Evolutionary conservation across 2,329 filamentous ascomycete genomes (phyloP).

Genomic region (Fusarium mundagurra): DNA sequence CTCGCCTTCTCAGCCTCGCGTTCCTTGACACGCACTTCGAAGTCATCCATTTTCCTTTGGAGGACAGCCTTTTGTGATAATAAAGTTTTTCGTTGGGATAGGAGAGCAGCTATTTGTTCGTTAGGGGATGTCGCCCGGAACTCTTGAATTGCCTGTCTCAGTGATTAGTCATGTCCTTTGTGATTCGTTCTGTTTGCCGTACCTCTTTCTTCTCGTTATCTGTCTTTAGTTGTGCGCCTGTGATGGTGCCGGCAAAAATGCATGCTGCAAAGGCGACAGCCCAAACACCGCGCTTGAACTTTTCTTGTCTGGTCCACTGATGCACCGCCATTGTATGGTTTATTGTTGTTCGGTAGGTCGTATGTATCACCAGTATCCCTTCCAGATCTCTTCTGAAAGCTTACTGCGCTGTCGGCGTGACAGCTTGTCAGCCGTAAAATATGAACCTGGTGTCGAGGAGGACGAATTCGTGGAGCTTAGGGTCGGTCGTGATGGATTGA

Average conservation of each 20-base stretch:
- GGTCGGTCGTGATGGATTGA: neutral
- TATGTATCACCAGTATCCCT: slow-evolving; percentile 40
- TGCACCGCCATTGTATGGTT: slow-evolving; percentile 23
- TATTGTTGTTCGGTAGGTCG: neutral
- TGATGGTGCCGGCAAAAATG: slow-evolving; percentile 58
- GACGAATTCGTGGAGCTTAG: neutral
- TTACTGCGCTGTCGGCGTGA: slow-evolving; percentile 35
- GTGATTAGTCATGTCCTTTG: neutral
- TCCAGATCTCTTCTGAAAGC: slow-evolving; percentile 41
- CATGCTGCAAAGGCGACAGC: slow-evolving; percentile 59
- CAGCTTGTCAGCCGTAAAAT: slow-evolving; percentile 4
- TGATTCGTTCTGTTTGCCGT: neutral
- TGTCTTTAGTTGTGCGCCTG: slow-evolving; percentile 60
- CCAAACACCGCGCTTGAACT: slow-evolving; percentile 48
- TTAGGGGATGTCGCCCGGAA: slow-evolving; percentile 53
- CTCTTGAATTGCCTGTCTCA: slow-evolving; percentile 46
- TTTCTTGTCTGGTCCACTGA: slow-evolving; percentile 47
- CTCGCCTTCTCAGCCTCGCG: slow-evolving; percentile 46
- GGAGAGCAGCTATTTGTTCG: slow-evolving; percentile 57
- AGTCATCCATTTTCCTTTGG: slow-evolving; percentile 54
- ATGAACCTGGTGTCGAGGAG: neutral
- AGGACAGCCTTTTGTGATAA: slow-evolving; percentile 51
- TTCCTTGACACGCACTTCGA: slow-evolving; percentile 53
- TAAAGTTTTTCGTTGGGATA: slow-evolving; percentile 54
- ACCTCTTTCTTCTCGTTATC: slow-evolving; percentile 59